phyloP scores from a whole-genome alignment of 1,284 basidiomycete genomes.

The Malassezia arunalokei region DNA sequence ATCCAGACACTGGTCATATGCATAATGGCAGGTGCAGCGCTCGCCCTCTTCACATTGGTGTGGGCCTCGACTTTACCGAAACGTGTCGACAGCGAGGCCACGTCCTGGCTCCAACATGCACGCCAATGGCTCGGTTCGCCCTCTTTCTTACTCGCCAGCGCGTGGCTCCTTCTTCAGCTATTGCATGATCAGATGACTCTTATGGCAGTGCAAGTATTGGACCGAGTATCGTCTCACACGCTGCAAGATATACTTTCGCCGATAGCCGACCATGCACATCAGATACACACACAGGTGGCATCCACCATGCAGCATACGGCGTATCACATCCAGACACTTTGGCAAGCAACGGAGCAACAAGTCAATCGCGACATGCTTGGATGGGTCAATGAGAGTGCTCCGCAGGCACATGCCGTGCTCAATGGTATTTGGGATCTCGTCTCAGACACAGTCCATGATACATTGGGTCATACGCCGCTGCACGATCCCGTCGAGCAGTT shows the following conservation, averaged over 20 bases:
- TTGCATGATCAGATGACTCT: not conserved
- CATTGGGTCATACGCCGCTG: slow-evolving; percentile 6
- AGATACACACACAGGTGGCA: no score
- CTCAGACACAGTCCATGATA: slow-evolving; percentile 6
- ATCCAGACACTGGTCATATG: no score
- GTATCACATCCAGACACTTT: not conserved
- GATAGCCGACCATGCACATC: no score
- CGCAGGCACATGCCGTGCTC: slow-evolving; percentile 1
- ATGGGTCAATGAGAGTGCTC: not conserved
- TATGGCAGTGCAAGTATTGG: not conserved
- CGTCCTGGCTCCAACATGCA: no score
- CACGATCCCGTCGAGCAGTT: slow-evolving; percentile 6
- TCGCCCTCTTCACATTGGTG: no score
- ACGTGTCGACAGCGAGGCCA: no score
- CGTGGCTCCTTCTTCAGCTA: not conserved
- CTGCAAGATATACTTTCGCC: not conserved
- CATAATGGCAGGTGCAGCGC: no score
- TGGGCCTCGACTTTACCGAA: no score
- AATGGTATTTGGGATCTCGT: slow-evolving; percentile 1
- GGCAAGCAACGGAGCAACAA: not conserved
- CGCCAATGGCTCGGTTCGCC: not conserved
- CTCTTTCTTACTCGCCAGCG: not conserved
- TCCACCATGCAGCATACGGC: not conserved
- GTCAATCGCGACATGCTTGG: not conserved
- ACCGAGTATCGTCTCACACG: not conserved